phyloP scores from a whole-genome alignment of 352 stramenopile genomes.

The Phytophthora rubi region DNA sequence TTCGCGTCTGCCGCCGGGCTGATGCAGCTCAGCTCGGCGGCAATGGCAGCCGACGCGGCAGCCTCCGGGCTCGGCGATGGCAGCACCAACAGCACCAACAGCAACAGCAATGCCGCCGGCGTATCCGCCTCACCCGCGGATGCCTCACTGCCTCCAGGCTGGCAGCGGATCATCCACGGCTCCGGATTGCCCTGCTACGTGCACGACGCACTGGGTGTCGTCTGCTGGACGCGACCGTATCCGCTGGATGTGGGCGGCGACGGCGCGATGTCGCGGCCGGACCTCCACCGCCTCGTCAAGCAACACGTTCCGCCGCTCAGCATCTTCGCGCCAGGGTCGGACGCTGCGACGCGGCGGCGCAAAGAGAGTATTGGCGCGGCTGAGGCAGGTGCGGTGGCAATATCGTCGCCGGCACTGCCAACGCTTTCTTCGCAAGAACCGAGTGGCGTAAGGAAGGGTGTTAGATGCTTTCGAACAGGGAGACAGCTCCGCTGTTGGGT shows the following conservation, averaged over 20 bases:
- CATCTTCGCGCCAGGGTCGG: conserved; percentile 54
- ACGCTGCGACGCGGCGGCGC: conserved; percentile 4
- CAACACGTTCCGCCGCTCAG: conserved; percentile 73
- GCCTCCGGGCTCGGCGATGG: background rate
- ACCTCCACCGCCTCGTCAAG: conserved; percentile 53
- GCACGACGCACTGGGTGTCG: conserved; percentile 54
- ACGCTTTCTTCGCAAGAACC: conserved; percentile 23
- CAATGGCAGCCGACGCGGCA: conserved; percentile 26
- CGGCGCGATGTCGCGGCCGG: conserved; percentile 32
- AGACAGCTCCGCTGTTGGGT: conserved; percentile 31
- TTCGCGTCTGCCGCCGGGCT: conserved; percentile 45
- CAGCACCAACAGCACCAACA: conserved; percentile 4
- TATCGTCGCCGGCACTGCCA: conserved; percentile 3
- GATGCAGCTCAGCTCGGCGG: conserved; percentile 62
- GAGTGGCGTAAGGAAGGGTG: conserved; percentile 38
- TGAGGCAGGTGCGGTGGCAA: background rate
- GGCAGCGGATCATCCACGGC: conserved; percentile 65
- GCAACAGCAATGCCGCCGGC: background rate
- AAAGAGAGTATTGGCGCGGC: conserved; percentile 6
- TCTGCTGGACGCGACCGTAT: conserved; percentile 82
- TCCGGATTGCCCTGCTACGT: conserved; percentile 79
- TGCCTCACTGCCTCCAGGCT: conserved; percentile 59
- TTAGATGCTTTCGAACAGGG: conserved; percentile 29
- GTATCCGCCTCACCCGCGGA: conserved; percentile 25
- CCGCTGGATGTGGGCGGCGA: conserved; percentile 43